Base-by-base conservation (phyloP, 2,329 filamentous ascomycete genomes). In the Fusarium phyllophilum region DNA sequence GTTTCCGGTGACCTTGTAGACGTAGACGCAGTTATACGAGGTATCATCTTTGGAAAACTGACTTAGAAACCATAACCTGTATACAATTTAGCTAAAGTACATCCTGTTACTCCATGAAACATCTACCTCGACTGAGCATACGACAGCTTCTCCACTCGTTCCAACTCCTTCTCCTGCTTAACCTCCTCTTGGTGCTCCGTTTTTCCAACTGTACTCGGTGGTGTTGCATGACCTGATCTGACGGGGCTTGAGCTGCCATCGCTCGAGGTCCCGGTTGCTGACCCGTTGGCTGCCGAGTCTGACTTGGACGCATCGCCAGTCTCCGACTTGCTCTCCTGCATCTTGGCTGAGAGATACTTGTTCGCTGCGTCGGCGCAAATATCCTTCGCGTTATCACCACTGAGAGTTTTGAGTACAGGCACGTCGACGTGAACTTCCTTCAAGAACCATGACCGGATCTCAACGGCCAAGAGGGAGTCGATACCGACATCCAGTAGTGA, bases 51-150 rank as follows among this genome's bases (percentile, higher is more conserved):
- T 45, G 12, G 59, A 62, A 17, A 62, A 56, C 6, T 62, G 49
- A 29, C 59, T 56, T 62, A 62, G 7, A 18, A 62, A 56, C 59
- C 59, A 62, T 56, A 62, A 26, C 36, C 59, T 62, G 56, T 62
- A 45, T 39, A 62, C 24, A 38, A 41, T 54, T 62, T 62, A 62
- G 59, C 49, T 56, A 62, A 45, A 33, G 20, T 29, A 44, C 26
- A 29, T 22, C 17, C 5, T 8, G 12, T 36, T 7, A 17, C 31
- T 29, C 33, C 18, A 3, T 38, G 33, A 14, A 6, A 38, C 5
- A 24, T 62, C 59, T 62, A 62, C 59, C 59, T 62, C 38, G 59
- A 39, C 8, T 62, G 59, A 3, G 59, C 59, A 33, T 62, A 62
- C 5, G 59, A 62, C 11, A 62, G 7, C 22, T 56, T 62, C 24